Evolutionary conservation across 2,329 filamentous ascomycete genomes (phyloP).

Genomic region (Cladosporium sp.): DNA sequence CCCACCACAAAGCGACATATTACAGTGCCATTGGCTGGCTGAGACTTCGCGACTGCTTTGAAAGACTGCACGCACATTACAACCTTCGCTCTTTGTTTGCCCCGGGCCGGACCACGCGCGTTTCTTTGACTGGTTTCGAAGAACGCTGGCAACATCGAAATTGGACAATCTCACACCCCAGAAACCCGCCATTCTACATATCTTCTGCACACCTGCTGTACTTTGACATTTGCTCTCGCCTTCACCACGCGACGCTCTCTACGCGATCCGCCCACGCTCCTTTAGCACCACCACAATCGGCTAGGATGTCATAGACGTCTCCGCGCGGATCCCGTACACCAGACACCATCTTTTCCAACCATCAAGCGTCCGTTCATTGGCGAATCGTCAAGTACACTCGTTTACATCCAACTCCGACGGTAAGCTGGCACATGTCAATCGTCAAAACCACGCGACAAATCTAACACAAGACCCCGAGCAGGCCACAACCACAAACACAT

Average conservation of each 20-base stretch:
- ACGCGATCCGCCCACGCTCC: conserved; percentile 25
- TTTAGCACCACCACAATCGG: conserved; percentile 19
- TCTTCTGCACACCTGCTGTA: conserved; percentile 8
- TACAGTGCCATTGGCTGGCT: conserved; percentile 5
- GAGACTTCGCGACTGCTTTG: conserved; percentile 12
- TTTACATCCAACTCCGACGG: conserved; percentile 40
- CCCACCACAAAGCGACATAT: conserved; percentile 12
- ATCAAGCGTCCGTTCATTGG: conserved; percentile 23
- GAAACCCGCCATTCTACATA: conserved; percentile 2
- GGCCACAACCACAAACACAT: conserved; percentile 17
- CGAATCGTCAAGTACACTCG: conserved; percentile 48
- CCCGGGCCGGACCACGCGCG: conserved; percentile 11
- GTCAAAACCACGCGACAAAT: conserved; percentile 14
- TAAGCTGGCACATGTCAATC: conserved; percentile 18
- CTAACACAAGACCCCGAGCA: conserved; percentile 6
- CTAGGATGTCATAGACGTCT: conserved; percentile 25
- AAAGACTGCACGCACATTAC: conserved; percentile 9
- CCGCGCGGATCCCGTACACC: conserved; percentile 13
- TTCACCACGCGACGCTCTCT: conserved; percentile 20
- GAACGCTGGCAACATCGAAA: conserved; percentile 11
- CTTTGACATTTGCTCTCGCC: conserved; percentile 8
- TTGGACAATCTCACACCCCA: conserved; percentile 12
- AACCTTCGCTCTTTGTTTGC: conserved; percentile 12
- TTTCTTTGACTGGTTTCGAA: conserved; percentile 15
- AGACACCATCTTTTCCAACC: conserved; percentile 18